These are phyloP conservation scores for Salisapilia sapeloensis DNA, from an alignment of 352 stramenopile species.

Conservation along the genomic window DNA sequence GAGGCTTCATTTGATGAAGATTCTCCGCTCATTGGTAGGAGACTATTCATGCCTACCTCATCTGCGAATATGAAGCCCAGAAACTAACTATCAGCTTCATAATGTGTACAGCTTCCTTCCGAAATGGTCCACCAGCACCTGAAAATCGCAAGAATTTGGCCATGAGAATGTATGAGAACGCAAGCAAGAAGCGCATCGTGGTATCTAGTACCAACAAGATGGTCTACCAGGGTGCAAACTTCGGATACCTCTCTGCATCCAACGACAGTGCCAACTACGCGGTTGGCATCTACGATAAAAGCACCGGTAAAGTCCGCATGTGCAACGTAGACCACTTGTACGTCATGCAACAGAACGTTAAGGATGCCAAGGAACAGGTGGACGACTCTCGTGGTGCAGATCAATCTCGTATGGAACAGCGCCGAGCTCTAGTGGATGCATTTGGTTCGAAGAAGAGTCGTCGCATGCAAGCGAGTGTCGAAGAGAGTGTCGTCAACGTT, in stretches of 20 bases:
- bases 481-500: constrained; percentile 70
- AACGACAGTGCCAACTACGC: constrained; percentile 63
- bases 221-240: constrained; percentile 74
- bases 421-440: constrained; percentile 52
- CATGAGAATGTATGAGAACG: constrained; percentile 73
- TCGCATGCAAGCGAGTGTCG: constrained; percentile 61
- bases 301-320: constrained; percentile 46
- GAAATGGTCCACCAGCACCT: constrained; percentile 49
- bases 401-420: constrained; percentile 52
- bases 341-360: constrained; percentile 73
- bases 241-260: constrained; percentile 52
- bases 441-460: constrained; percentile 78
- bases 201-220: constrained; percentile 63
- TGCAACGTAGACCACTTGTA: constrained; percentile 74
- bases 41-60: not conserved
- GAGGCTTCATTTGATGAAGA: constrained; percentile 31
- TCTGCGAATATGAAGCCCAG: not conserved
- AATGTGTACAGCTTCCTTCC: constrained; percentile 41
- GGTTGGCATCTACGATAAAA: constrained; percentile 63
- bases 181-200: constrained; percentile 70
- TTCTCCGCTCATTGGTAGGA: constrained; percentile 42
- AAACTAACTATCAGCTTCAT: not conserved
- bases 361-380: constrained; percentile 45
- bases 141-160: constrained; percentile 33
- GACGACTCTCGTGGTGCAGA: constrained; percentile 36